Evolutionary conservation across 345 rosid species (phyloP), one percentile per base, ranked within the genome.

Genomic region (Boechera stricta): DNA sequence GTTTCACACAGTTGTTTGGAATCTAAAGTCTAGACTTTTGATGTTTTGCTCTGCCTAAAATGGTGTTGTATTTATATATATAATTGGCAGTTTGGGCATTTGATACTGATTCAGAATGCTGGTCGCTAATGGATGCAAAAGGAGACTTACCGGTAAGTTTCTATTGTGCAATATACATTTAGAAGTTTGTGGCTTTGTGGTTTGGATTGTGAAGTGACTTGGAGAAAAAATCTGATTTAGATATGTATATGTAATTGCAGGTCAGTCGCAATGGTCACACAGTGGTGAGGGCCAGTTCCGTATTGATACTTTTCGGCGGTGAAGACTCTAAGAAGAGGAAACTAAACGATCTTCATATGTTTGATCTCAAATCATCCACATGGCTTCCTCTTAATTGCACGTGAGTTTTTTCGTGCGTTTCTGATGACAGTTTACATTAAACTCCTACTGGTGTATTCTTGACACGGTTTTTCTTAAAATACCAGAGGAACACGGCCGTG

Each of bases 381-480:
- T 95, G 99, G 99, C 97, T 92, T 60, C 96, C 98, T 74, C 88
- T 95, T 66, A 91, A 92, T 77, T 95, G 96, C 99, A 95, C 91
- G 99, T 92, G 53, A 79, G 97, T 84, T 18, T 84, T 57, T 73
- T 72, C 60, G 12, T 36, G 15, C 21, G 39, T 38, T 48, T 33
- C 48, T 66, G 18, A 63, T 52, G 42, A n/a, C 12, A 8, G 12
- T 48, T 13, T 32, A 71, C 68, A 49, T 54, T 51, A 21, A 33
- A 64, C 67, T 52, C 31, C 55, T 15, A 9, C 33, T 45, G 18
- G 28, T 59, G 57, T 39, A 49, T 59, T 52, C 55, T 41, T 78
- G 63, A 78, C 73, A 41, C 2, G n/a, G 13, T 47, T 59, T 38
- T 52, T 16, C 21, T 24, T n/a, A 9, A 32, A 32, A 24, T 21